Conservation (phyloP, 1,139 yeast species). For the Hyphopichia fennica region DNA sequence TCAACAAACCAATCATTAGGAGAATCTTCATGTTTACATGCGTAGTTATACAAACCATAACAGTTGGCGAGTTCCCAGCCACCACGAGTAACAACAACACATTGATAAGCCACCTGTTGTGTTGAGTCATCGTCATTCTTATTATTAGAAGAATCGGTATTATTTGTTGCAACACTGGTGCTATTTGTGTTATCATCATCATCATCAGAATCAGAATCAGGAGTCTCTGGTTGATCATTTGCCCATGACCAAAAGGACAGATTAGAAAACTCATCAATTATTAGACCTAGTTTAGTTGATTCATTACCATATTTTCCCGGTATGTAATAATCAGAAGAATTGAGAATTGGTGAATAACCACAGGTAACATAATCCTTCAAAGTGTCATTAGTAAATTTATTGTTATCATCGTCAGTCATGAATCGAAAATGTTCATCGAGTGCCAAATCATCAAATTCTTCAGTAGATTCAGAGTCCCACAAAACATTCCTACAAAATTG, state of each 20-base stretch:
- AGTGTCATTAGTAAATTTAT: constrained; percentile 29
- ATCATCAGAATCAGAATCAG: not conserved
- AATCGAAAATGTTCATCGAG: constrained; percentile 37
- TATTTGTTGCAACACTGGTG: not conserved
- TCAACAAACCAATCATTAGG: constrained; percentile 52
- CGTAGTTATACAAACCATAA: constrained; percentile 48
- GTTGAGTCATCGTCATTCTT: not conserved
- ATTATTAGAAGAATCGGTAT: constrained; percentile 1
- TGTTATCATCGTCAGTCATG: constrained; percentile 28
- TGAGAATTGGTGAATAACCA: constrained; percentile 64
- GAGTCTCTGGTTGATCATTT: constrained; percentile 47
- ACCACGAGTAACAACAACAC: constrained; percentile 52
- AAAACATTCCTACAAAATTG: constrained; percentile 8
- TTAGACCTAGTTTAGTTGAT: constrained; percentile 9
- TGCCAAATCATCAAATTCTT: constrained; percentile 16
- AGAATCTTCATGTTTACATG: constrained; percentile 51
- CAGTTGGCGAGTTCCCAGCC: constrained; percentile 71
- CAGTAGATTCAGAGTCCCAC: constrained; percentile 3
- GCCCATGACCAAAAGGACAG: constrained; percentile 72
- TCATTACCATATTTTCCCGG: constrained; percentile 11
- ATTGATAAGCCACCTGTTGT: constrained; percentile 47
- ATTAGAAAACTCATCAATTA: constrained; percentile 27
- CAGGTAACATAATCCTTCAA: constrained; percentile 42
- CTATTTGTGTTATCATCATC: constrained; percentile 2
- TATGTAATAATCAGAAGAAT: constrained; percentile 29